Base-by-base conservation (phyloP, 306 rosid species). In the Lupinus albus region DNA sequence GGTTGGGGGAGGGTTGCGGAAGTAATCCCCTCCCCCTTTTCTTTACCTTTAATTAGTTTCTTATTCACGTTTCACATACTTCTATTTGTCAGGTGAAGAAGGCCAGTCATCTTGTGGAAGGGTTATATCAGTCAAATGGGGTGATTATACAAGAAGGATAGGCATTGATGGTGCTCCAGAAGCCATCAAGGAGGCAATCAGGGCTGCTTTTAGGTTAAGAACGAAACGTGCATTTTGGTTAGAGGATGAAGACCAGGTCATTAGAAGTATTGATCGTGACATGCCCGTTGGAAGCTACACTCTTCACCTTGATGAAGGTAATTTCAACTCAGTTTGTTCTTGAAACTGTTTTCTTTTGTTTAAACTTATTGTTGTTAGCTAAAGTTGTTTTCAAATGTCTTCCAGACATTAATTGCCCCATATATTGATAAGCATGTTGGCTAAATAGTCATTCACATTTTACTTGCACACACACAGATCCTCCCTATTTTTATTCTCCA, bases 281-380 rank as follows among this genome's bases (percentile, higher is more conserved):
- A 93, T 93, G 98, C 98, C 98, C 73, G 48, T 86, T 45, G 98
- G 97, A 69, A 87, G 72, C 75, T 93, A 93, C 85, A 84, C 82
- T 73, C 98, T 92, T 82, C 96, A 92, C 78, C 85, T 92, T 15
- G 98, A 92, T 52, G 98, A 93, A 89, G 98, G 98, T 85, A 77
- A 47, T 30, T 51, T 9, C 45, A 58, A 2, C 56, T 58, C 64
- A 12, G 28, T 56, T 75, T 65, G 47, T 66, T 78, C 25, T 69
- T 1, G 30, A 17, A 76, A 18, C 16, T 68, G 10, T 28, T 42
- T 11, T 55, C 8, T 56, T 78, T 50, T 50, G 11, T 55, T 33
- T 63, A 66, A 53, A 48, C 11, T 46, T 11, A 36, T 38, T 67
- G n/a, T 45, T 45, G 18, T 28, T 33, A 7, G 12, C 21, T 10